Conservation (phyloP, 1,284 basidiomycete genomes). For the Tilletia setariae region DNA sequence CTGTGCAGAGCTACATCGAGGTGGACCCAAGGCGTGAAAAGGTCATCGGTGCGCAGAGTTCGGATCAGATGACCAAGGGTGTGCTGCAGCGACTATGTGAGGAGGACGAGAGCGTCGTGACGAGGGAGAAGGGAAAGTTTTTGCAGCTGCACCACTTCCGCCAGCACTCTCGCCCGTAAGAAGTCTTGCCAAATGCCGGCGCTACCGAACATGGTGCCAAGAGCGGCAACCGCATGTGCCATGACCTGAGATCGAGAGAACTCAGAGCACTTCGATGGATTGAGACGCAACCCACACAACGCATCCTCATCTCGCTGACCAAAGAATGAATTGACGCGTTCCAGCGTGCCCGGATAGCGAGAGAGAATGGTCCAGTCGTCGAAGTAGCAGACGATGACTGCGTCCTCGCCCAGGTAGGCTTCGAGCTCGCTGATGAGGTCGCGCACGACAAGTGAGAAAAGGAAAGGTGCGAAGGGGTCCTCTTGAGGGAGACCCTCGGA, state of each 20-base stretch:
- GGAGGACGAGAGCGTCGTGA: background rate
- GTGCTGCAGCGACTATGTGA: background rate
- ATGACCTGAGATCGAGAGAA: background rate
- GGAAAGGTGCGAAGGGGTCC: background rate
- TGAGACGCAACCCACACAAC: background rate
- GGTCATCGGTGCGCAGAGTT: background rate
- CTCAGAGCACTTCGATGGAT: background rate
- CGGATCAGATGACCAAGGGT: background rate
- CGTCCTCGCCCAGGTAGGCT: background rate
- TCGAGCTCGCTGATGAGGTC: background rate
- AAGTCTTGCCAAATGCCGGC: background rate
- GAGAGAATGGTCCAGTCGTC: slow-evolving; percentile 10
- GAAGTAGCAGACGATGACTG: background rate
- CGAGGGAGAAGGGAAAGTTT: background rate
- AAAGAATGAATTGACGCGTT: background rate
- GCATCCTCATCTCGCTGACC: background rate
- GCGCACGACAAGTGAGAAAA: background rate
- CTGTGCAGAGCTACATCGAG: background rate
- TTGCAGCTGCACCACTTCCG: background rate
- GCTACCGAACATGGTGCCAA: background rate
- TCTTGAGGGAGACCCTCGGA: background rate
- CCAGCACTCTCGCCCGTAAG: background rate
- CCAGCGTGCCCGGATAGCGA: background rate
- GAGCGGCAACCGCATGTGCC: background rate
- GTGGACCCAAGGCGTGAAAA: background rate